Base-by-base conservation (phyloP, 306 rosid species). In the Dicorynia guianensis region DNA sequence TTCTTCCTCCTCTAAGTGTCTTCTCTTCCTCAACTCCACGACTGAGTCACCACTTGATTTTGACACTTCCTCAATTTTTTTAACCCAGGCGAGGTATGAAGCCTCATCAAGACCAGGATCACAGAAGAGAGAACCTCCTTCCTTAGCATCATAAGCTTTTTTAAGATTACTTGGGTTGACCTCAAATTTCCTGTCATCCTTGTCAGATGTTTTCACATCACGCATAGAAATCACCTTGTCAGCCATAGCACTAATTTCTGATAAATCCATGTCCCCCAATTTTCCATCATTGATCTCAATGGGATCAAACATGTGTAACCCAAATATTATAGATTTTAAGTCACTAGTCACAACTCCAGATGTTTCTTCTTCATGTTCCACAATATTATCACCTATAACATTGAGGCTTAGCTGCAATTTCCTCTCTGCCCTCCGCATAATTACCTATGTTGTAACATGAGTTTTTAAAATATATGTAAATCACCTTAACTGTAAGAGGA, bases 371-470 rank as follows among this genome's bases (percentile, higher is more conserved):
- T 87, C 86, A 65, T 79, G 47, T 61, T 90, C 87, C 74, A 82
- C 50, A 72, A 62, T 72, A 79, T 78, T 79, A 76, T 92, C 93
- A 66, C 95, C 97, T 2, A 83, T 75, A 72, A 94, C 93, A 75
- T 90, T 90, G 66, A 88, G 84, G 82, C 97, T 90, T 75, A 94
- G 91, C 87, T 58, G 92, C 86, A 92, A 82, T 72, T 94, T 94
- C 81, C 86, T 89, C 75, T 94, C 90, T 20, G 97, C 98, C 81
- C 97, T 92, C 73, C 91, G 79, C 97, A 94, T 94, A 52, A 94
- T 90, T 68, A 90, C 95, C 97, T 94, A 66, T 63, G 82, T 68
- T 50, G 58, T 75, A 39, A 74, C 59, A 79, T 47, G 44, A 79
- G 74, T 76, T 50, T 42, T 66, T 59, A 79, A 36, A 81, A 38